phyloP scores from a whole-genome alignment of 1,139 yeast genomes.

The Lodderomyces theae region DNA sequence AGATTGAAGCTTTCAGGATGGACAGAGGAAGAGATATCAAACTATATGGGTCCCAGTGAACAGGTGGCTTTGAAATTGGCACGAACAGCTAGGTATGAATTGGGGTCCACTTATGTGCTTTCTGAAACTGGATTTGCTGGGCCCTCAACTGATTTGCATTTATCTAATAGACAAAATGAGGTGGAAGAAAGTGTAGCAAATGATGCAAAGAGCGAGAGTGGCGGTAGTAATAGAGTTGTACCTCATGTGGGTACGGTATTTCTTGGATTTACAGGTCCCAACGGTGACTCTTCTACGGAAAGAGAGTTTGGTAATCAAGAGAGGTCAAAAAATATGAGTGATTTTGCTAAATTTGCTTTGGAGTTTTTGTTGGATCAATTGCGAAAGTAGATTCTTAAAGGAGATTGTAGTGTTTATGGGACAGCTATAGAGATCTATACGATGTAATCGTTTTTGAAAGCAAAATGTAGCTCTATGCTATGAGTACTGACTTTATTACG shows the following conservation, averaged over 20 bases:
- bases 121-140: conserved; percentile 91
- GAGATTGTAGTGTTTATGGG: no score
- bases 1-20: conserved; percentile 76
- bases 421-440: no score
- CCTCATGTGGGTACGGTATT: conserved; percentile 62
- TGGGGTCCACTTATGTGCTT: conserved; percentile 77
- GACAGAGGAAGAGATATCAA: conserved; percentile 64
- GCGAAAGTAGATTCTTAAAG: no score
- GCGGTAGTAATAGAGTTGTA: neutral
- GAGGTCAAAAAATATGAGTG: conserved; percentile 67
- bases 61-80: conserved; percentile 75
- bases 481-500: no score
- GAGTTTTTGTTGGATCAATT: conserved; percentile 52
- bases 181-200: conserved; percentile 8
- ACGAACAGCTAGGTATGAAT: conserved; percentile 71
- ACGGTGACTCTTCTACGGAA: conserved; percentile 51
- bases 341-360: conserved; percentile 68
- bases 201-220: neutral
- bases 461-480: no score
- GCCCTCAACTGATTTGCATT: conserved; percentile 52
- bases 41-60: conserved; percentile 80
- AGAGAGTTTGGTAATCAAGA: conserved; percentile 46
- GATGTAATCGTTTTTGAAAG: no score
- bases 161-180: conserved; percentile 19
- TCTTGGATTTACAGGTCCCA: conserved; percentile 70